A percentile compares a stretch with the other conserved stretches of the same genome.
phyloP scores from a whole-genome alignment of 2,329 filamentous ascomycete genomes.

The Colletotrichum phormii region DNA sequence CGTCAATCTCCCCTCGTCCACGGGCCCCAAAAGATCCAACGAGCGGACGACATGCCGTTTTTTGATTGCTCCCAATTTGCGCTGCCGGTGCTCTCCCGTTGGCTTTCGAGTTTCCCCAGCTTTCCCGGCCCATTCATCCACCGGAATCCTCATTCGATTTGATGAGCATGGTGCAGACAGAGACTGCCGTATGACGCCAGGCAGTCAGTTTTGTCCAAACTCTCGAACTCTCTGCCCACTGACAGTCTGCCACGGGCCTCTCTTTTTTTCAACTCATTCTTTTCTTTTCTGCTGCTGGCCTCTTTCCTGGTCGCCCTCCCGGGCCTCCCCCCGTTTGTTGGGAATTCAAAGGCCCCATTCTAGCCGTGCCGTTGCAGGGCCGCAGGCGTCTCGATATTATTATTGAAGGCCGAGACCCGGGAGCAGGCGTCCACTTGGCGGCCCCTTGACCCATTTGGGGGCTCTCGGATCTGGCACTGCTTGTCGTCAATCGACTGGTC shows the following conservation, averaged over 20 bases:
- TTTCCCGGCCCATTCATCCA: constrained; percentile 11
- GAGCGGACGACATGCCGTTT: constrained; percentile 5
- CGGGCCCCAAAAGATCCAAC: background rate
- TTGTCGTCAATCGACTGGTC: constrained; percentile 4
- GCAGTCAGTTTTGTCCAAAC: background rate
- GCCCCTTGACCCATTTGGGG: background rate
- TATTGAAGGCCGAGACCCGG: constrained; percentile 16
- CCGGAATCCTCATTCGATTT: constrained; percentile 7
- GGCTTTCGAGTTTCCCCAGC: constrained; percentile 10
- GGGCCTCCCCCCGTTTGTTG: background rate
- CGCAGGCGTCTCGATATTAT: constrained; percentile 24
- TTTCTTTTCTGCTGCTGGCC: constrained; percentile 4
- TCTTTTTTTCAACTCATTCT: background rate
- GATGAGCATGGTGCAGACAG: constrained; percentile 13
- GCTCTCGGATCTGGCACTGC: constrained; percentile 17
- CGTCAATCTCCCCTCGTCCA: constrained; percentile 21
- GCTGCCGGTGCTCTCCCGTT: constrained; percentile 7
- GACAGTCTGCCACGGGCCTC: background rate
- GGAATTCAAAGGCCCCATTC: background rate
- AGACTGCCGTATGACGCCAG: constrained; percentile 27
- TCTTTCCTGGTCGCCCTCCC: background rate
- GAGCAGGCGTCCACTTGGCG: constrained; percentile 2
- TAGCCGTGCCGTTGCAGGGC: constrained; percentile 16
- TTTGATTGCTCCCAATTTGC: constrained; percentile 32
- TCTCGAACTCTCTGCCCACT: background rate